These are phyloP conservation scores for Tylopilus sp. DNA, from an alignment of 768 basidiomycete species.

Conservation along the genomic window DNA sequence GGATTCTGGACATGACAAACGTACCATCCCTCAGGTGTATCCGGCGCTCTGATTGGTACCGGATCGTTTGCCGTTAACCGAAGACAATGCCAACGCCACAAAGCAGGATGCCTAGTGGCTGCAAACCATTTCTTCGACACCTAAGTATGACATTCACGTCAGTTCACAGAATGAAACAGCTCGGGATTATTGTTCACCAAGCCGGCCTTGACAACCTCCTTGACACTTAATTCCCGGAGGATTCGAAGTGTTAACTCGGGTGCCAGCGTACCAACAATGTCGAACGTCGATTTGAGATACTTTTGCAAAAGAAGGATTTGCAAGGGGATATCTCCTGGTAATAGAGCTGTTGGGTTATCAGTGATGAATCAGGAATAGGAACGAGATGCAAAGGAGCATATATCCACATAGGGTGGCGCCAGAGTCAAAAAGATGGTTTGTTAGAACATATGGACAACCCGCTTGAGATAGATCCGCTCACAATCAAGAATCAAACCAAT, in stretches of 20 bases:
- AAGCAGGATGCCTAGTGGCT: slow-evolving; percentile 51
- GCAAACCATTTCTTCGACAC: slow-evolving; percentile 44
- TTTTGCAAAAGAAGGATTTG: slow-evolving; percentile 85
- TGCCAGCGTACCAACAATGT: slow-evolving; percentile 70
- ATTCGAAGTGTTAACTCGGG: slow-evolving; percentile 64
- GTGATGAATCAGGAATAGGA: slow-evolving; percentile 3
- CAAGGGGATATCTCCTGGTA: slow-evolving; percentile 80
- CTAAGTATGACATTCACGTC: slow-evolving; percentile 13
- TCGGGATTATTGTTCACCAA: slow-evolving; percentile 23
- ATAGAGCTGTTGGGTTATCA: slow-evolving; percentile 46
- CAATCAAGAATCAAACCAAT: slow-evolving; percentile 30
- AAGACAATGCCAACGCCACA: slow-evolving; percentile 78
- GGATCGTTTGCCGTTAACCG: slow-evolving; percentile 73
- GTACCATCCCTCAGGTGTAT: slow-evolving; percentile 69
- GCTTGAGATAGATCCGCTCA: slow-evolving; percentile 10
- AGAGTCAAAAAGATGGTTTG: not conserved
- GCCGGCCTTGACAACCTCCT: slow-evolving; percentile 54
- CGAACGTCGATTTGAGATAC: slow-evolving; percentile 78
- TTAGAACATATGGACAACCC: slow-evolving; percentile 4
- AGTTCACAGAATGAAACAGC: not conserved
- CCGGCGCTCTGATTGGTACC: slow-evolving; percentile 56
- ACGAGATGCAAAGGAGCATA: not conserved
- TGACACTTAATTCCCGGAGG: slow-evolving; percentile 54
- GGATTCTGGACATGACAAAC: slow-evolving; percentile 20
- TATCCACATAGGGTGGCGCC: not conserved